Base-by-base conservation (phyloP, 2,329 filamentous ascomycete species). In the Leptographium procerum region DNA sequence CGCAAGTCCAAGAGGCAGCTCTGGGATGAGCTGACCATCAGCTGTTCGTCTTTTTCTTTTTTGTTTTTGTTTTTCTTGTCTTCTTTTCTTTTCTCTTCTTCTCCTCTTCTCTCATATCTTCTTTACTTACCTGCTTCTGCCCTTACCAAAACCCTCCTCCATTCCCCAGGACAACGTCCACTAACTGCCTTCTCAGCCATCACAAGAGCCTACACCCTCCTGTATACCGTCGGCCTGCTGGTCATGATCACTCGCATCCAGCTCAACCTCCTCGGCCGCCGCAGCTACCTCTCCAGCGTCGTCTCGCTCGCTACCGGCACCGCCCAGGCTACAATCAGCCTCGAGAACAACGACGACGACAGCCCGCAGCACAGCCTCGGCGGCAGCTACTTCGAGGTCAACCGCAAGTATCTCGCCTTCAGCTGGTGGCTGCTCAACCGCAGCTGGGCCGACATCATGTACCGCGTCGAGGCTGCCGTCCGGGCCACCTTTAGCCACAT, bases 21-120 rank as follows among this genome's bases (percentile, higher is more conserved):
- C 51, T 99, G 94, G 94, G 91, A 95, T 70, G 92, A 99, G 69
- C 82, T 99, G 72, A 96, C 95, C 68, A 96, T 97, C 65, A 91
- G 87, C 73, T 91, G 91, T 95, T 74, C 69, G 87, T 77, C 19
- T 16, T 22, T 43, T 26, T 33, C 31, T 10, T 10, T 33, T 52
- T 31, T 53, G 34, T 22, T 6, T 7, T 16, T 52, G 7, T 56
- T 40, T 61, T 13, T n/a, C 43, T 26, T 34, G 22, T 19, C 4
- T 7, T 22, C 28, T 13, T 28, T 28, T 11, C 7, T 13, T n/a
- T 3, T 33, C 24, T 11, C 40, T 6, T 26, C 34, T 10, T 9
- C n/a, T 36, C 24, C 59, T 40, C n/a, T n/a, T n/a, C n/a, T n/a
- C n/a, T n/a, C n/a, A n/a, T n/a, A n/a, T n/a, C n/a, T n/a, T n/a